These are phyloP conservation scores for Fusarium camptoceras DNA, from an alignment of 2,329 filamentous ascomycete species.

Conservation along the genomic window DNA sequence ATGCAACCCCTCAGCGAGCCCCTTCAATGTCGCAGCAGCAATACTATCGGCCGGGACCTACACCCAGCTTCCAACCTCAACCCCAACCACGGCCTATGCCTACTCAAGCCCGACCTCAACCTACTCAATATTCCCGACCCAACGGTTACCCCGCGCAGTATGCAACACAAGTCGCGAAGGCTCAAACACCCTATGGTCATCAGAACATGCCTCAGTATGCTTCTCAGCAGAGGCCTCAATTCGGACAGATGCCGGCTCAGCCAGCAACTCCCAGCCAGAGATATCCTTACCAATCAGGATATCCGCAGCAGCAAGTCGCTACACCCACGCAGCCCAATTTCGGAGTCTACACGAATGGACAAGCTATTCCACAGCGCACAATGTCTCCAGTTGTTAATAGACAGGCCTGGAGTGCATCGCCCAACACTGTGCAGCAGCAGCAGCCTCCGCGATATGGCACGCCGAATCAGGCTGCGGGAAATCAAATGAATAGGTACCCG, in stretches of 20 bases:
- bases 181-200: slow-evolving; percentile 64
- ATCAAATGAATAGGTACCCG: slow-evolving; percentile 51
- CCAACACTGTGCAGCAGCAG: slow-evolving; percentile 47
- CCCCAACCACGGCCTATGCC: slow-evolving; percentile 54
- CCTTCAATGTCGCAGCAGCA: slow-evolving; percentile 60
- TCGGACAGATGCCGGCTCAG: slow-evolving; percentile 55
- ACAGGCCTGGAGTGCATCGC: slow-evolving; percentile 55
- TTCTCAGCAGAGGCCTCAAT: slow-evolving; percentile 60
- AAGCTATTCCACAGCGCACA: slow-evolving; percentile 54
- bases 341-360: slow-evolving; percentile 58
- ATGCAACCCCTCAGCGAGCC: slow-evolving; percentile 60
- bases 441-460: slow-evolving; percentile 51
- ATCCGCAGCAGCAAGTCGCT: slow-evolving; percentile 53
- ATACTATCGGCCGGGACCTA: slow-evolving; percentile 56
- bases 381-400: slow-evolving; percentile 59
- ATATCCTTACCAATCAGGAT: slow-evolving; percentile 55
- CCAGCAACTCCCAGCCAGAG: slow-evolving; percentile 58
- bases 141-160: slow-evolving; percentile 62
- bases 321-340: slow-evolving; percentile 54
- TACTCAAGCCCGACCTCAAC: slow-evolving; percentile 53
- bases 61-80: slow-evolving; percentile 59
- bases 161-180: slow-evolving; percentile 63
- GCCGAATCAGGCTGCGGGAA: slow-evolving; percentile 48
- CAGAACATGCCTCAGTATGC: slow-evolving; percentile 62
- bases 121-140: slow-evolving; percentile 62